phyloP scores from a whole-genome alignment of 176 grass and related monocot species.

The Eragrostis nindensis region DNA sequence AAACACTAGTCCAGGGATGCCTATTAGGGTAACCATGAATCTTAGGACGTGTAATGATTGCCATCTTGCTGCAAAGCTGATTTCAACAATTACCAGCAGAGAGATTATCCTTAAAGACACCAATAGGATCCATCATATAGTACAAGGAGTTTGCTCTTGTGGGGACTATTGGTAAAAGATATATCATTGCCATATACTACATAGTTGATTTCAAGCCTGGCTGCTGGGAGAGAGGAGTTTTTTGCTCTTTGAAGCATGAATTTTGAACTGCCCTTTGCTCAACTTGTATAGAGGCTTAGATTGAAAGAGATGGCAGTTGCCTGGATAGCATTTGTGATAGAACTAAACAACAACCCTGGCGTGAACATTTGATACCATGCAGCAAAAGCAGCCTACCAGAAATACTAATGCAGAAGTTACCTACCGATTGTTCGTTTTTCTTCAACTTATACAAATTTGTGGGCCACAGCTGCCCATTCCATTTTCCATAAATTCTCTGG shows the following conservation, averaged over 20 bases:
- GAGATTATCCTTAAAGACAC: constrained; percentile 78
- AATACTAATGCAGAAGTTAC: constrained; percentile 12
- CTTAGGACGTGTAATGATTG: constrained; percentile 77
- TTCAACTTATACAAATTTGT: neutral
- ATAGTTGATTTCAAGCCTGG: constrained; percentile 21
- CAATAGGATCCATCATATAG: constrained; percentile 78
- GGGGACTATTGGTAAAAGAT: constrained; percentile 73
- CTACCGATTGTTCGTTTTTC: neutral
- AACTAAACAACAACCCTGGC: neutral
- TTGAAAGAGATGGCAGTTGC: constrained; percentile 27
- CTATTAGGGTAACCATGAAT: constrained; percentile 73
- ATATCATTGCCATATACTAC: constrained; percentile 10
- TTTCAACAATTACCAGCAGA: constrained; percentile 55
- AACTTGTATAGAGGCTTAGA: constrained; percentile 10
- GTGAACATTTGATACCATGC: constrained; percentile 11
- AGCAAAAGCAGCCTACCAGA: constrained; percentile 19
- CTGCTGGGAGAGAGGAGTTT: constrained; percentile 7
- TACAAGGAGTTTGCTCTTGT: constrained; percentile 63
- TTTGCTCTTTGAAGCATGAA: constrained; percentile 27
- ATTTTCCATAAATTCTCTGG: neutral
- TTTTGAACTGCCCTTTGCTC: neutral
- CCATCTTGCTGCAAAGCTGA: constrained; percentile 67
- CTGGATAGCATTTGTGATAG: constrained; percentile 12
- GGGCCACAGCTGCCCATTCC: neutral
- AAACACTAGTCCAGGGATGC: constrained; percentile 55